These are phyloP conservation scores for Plantago lanceolata DNA, from an alignment of 305 asterid genomes.

Conservation along the genomic window DNA sequence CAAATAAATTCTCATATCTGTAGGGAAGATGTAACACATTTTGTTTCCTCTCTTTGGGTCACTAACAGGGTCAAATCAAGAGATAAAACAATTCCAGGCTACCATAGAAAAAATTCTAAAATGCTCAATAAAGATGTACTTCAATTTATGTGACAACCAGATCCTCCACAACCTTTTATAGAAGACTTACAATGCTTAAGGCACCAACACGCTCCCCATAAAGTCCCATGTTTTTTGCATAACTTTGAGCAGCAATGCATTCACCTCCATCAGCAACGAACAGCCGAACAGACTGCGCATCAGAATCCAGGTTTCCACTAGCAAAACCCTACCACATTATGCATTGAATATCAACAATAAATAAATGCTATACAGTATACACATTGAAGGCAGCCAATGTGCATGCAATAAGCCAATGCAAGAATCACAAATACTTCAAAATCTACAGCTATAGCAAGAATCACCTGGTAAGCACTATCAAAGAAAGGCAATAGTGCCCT, in stretches of 20 bases:
- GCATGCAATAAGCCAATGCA: too few relatives aligned
- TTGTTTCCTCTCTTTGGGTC: too few relatives aligned
- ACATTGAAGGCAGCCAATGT: too few relatives aligned
- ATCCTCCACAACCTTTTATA: neutral
- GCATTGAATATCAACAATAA: neutral
- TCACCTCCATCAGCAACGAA: constrained; percentile 85
- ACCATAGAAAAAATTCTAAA: too few relatives aligned
- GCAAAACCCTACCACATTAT: constrained; percentile 64
- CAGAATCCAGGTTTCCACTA: constrained; percentile 73
- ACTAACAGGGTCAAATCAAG: too few relatives aligned
- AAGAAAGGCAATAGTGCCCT: constrained; percentile 67
- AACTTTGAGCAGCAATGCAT: constrained; percentile 72
- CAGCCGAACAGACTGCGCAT: constrained; percentile 61
- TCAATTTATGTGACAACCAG: neutral
- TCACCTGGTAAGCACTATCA: constrained; percentile 86
- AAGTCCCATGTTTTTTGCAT: constrained; percentile 80
- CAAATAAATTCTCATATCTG: too few relatives aligned
- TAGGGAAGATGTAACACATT: too few relatives aligned
- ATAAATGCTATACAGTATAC: neutral
- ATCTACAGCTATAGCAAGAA: neutral
- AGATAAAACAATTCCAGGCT: too few relatives aligned
- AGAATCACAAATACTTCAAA: neutral
- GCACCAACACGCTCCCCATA: constrained; percentile 88
- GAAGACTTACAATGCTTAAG: constrained; percentile 63
- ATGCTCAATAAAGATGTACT: neutral